phyloP scores from a whole-genome alignment of 371 early-diverging fungal genomes.

The Syncephalastrum contaminatum region DNA sequence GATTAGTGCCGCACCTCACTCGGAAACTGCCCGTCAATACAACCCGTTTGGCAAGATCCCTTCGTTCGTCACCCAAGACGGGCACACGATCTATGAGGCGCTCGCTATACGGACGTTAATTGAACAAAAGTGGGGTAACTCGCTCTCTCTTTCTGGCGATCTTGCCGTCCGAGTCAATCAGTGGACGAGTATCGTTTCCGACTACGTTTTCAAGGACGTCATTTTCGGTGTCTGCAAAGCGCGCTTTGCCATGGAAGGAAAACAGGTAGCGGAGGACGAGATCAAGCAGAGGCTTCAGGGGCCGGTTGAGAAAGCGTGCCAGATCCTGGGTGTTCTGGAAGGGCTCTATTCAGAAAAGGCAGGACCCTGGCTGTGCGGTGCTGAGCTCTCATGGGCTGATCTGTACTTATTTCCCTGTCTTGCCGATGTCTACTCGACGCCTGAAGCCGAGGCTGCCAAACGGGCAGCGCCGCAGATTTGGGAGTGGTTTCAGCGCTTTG shows the following conservation, averaged over 20 bases:
- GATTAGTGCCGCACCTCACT: slow-evolving; percentile 19
- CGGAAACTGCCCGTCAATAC: slow-evolving; percentile 26
- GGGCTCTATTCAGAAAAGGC: background rate
- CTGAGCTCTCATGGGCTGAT: slow-evolving; percentile 39
- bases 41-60: slow-evolving; percentile 43
- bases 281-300: slow-evolving; percentile 13
- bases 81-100: slow-evolving; percentile 23
- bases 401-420: slow-evolving; percentile 34
- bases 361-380: slow-evolving; percentile 22
- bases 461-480: slow-evolving; percentile 21
- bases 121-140: slow-evolving; percentile 10
- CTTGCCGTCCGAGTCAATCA: slow-evolving; percentile 17
- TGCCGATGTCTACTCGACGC: slow-evolving; percentile 29
- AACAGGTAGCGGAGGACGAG: slow-evolving; percentile 20
- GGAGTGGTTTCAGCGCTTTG: slow-evolving; percentile 26
- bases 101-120: slow-evolving; percentile 29
- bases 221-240: slow-evolving; percentile 26
- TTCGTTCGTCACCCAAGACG: slow-evolving; percentile 20
- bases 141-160: background rate
- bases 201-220: slow-evolving; percentile 33
- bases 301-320: slow-evolving; percentile 10
- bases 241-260: slow-evolving; percentile 18
- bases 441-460: slow-evolving; percentile 17
- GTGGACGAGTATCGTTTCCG: slow-evolving; percentile 28
- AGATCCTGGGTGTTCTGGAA: slow-evolving; percentile 12